Evolutionary conservation across 1,139 yeast species (phyloP).

Genomic region (Yamadazyma spencermartinsiae): DNA sequence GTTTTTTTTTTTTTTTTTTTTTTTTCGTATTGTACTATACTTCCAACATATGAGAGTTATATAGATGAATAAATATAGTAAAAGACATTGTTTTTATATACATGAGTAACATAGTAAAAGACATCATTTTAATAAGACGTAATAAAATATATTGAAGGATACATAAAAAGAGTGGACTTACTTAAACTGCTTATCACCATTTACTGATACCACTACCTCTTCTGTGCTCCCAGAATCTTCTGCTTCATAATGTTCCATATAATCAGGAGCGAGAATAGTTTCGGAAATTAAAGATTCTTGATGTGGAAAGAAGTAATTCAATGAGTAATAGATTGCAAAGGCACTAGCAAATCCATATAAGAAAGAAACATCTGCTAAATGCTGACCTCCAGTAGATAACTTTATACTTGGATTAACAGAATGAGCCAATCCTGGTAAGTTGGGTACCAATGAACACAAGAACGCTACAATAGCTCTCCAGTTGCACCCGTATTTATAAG

Average conservation of each 20-base stretch:
- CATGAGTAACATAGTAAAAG: neutral
- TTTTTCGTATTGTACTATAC: neutral
- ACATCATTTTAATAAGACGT: neutral
- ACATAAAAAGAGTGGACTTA: neutral
- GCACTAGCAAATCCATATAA: constrained; percentile 16
- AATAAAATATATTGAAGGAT: neutral
- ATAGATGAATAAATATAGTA: neutral
- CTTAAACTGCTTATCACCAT: constrained; percentile 4
- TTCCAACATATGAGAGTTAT: too few species aligned
- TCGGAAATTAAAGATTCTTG: constrained; percentile 9
- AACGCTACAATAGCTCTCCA: constrained; percentile 18
- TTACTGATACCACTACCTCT: constrained; percentile 5
- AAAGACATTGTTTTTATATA: neutral
- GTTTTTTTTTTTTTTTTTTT: neutral
- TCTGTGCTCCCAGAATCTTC: constrained; percentile 3
- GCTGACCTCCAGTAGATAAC: constrained; percentile 11
- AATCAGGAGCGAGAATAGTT: constrained; percentile 10
- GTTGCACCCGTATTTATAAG: constrained; percentile 14
- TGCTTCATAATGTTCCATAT: constrained; percentile 1
- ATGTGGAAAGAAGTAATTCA: constrained; percentile 15
- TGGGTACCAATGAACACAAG: constrained; percentile 15
- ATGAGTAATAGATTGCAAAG: constrained; percentile 10
- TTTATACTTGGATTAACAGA: constrained; percentile 14
- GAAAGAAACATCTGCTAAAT: constrained; percentile 14
- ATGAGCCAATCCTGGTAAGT: constrained; percentile 17